A percentile compares a stretch with the other conserved stretches of the same genome.
These are phyloP conservation scores for Mortierella sp. DNA, from an alignment of 371 early-diverging fungal species.

Conservation along the genomic window DNA sequence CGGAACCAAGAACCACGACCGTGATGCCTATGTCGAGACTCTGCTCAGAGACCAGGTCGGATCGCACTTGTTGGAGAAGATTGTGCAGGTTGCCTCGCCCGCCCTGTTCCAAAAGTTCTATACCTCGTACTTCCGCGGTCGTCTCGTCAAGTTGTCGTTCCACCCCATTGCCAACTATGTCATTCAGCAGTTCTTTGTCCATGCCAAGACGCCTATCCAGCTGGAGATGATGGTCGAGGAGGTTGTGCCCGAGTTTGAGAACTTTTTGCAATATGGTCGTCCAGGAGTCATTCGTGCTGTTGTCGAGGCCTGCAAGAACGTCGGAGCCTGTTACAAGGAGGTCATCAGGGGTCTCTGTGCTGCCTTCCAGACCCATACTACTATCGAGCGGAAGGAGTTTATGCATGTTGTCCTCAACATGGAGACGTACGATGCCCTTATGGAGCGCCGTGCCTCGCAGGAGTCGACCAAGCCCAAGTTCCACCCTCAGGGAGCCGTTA, in stretches of 20 bases:
- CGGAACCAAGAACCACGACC: slow-evolving; percentile 54
- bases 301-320: slow-evolving; percentile 74
- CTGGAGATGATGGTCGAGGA: slow-evolving; percentile 73
- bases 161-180: slow-evolving; percentile 88
- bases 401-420: slow-evolving; percentile 73
- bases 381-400: slow-evolving; percentile 67
- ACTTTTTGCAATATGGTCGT: slow-evolving; percentile 68
- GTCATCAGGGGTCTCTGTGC: slow-evolving; percentile 67
- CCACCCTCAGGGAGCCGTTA: slow-evolving; percentile 80
- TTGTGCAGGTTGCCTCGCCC: slow-evolving; percentile 70
- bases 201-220: slow-evolving; percentile 71
- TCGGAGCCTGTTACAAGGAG: slow-evolving; percentile 69
- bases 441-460: slow-evolving; percentile 27
- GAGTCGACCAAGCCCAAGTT: slow-evolving; percentile 60
- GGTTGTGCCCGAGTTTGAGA: slow-evolving; percentile 66
- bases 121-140: slow-evolving; percentile 71
- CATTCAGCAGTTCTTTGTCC: slow-evolving; percentile 78
- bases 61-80: slow-evolving; percentile 76
- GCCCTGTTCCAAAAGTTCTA: slow-evolving; percentile 77
- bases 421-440: slow-evolving; percentile 63
- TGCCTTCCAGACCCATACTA: slow-evolving; percentile 68
- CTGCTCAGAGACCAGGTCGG: slow-evolving; percentile 74
- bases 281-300: slow-evolving; percentile 76
- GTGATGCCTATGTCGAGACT: slow-evolving; percentile 72
- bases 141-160: slow-evolving; percentile 71